These are phyloP conservation scores for Naganishia vishniacii DNA, from an alignment of 768 basidiomycete genomes.

Conservation along the genomic window DNA sequence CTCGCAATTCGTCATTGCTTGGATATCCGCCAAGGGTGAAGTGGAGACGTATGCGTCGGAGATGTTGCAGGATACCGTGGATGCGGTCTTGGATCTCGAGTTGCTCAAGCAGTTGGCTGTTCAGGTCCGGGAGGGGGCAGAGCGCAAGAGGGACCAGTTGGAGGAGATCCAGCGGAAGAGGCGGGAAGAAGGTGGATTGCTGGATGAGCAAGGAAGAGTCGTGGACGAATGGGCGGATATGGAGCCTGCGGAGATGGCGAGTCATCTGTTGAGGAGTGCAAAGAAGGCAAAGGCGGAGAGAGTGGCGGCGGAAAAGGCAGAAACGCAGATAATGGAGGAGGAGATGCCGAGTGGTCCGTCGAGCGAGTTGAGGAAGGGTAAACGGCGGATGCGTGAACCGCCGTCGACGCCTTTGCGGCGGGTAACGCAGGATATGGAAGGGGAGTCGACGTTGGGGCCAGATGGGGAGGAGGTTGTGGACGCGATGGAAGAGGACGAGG, in stretches of 20 bases:
- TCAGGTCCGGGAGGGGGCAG: constrained; percentile 29
- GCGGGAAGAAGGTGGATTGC: constrained; percentile 18
- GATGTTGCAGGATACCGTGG: constrained; percentile 41
- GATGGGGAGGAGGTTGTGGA: background rate
- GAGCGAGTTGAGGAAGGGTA: background rate
- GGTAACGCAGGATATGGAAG: background rate
- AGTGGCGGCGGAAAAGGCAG: constrained; percentile 9
- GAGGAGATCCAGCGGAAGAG: constrained; percentile 23
- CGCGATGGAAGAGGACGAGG: background rate
- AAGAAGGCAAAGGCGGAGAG: constrained; percentile 19
- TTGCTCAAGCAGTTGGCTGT: constrained; percentile 30
- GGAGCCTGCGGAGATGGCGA: constrained; percentile 13
- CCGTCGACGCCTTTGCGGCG: constrained; percentile 6
- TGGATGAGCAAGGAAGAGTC: constrained; percentile 9
- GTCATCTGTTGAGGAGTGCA: constrained; percentile 12
- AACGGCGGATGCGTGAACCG: background rate
- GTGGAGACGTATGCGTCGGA: constrained; percentile 50
- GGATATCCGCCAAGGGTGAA: constrained; percentile 48
- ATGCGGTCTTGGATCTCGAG: constrained; percentile 36
- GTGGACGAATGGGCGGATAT: constrained; percentile 12
- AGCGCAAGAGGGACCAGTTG: constrained; percentile 20
- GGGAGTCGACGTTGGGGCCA: background rate
- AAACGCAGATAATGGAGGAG: background rate
- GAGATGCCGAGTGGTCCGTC: background rate
- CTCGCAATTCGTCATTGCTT: constrained; percentile 49